phyloP scores from a whole-genome alignment of 441 rosid genomes.

The Gossypium lobatum region DNA sequence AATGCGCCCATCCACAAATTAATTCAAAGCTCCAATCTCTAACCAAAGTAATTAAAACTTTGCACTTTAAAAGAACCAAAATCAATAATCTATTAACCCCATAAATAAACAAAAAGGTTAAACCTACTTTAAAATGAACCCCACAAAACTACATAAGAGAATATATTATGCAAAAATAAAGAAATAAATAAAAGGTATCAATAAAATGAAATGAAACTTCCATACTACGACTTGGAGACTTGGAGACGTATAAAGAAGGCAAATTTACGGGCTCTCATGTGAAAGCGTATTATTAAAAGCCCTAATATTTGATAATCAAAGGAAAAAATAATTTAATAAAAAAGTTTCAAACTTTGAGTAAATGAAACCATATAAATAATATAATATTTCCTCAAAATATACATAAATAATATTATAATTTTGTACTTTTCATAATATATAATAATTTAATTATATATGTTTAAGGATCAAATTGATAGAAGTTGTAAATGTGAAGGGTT shows the following conservation, averaged over 20 bases:
- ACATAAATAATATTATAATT: no score
- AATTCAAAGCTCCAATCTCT: conserved; percentile 19
- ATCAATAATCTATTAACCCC: neutral
- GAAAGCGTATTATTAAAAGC: neutral
- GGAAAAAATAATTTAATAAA: no score
- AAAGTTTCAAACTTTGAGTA: no score
- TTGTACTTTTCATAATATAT: no score
- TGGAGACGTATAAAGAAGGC: neutral
- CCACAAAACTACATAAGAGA: neutral
- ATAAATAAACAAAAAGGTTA: neutral
- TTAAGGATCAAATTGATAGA: no score
- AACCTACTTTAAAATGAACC: neutral
- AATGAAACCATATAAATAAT: no score
- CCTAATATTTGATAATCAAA: neutral
- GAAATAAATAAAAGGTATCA: neutral
- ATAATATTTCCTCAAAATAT: no score
- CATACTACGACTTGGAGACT: neutral
- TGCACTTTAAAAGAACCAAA: neutral
- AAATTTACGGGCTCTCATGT: neutral
- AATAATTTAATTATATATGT: no score
- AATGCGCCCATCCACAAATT: conserved; percentile 27
- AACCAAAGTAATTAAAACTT: neutral
- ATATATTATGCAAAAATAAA: neutral
- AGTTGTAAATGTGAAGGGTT: no score
- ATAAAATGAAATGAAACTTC: conserved; percentile 5